Percentiles rank a stretch among this genome's conserved stretches.
Evolutionary conservation across 2,329 filamentous ascomycete species (phyloP).

Genomic region (Karstenula rhodostoma): DNA sequence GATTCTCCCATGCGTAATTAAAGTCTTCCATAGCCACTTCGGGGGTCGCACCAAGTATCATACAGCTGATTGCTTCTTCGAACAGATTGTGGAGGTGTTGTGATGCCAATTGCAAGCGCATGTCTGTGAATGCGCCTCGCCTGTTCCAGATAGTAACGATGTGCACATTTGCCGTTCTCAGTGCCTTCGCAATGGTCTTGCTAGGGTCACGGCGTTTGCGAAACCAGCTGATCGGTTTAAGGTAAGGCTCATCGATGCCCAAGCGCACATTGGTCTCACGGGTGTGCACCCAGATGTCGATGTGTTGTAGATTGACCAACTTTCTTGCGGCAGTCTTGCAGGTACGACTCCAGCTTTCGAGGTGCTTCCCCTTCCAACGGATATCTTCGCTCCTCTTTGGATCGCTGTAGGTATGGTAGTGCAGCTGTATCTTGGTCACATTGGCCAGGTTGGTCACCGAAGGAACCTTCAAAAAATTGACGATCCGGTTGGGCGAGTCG

Average conservation of each 20-base stretch:
- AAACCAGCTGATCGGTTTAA: slow-evolving; percentile 41
- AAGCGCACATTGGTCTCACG: slow-evolving; percentile 30
- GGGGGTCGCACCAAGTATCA: slow-evolving; percentile 36
- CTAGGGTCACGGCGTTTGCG: slow-evolving; percentile 18
- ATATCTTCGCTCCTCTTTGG: slow-evolving; percentile 21
- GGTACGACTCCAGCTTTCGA: slow-evolving; percentile 29
- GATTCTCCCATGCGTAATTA: slow-evolving; percentile 31
- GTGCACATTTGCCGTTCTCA: slow-evolving; percentile 27
- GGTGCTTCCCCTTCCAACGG: slow-evolving; percentile 38
- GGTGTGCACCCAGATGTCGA: slow-evolving; percentile 33
- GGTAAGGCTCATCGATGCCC: slow-evolving; percentile 29
- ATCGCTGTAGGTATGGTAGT: slow-evolving; percentile 40
- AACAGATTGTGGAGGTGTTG: slow-evolving; percentile 38
- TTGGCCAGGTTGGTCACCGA: slow-evolving; percentile 25
- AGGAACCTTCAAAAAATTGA: slow-evolving; percentile 34
- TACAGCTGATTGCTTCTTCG: slow-evolving; percentile 33
- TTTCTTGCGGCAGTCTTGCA: slow-evolving; percentile 31
- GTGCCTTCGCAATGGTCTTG: background rate
- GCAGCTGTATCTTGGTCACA: slow-evolving; percentile 40
- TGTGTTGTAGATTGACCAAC: slow-evolving; percentile 28
- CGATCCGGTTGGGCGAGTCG: slow-evolving; percentile 34
- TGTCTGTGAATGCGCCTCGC: slow-evolving; percentile 10
- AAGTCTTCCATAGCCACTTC: slow-evolving; percentile 39
- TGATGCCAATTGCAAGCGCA: slow-evolving; percentile 26
- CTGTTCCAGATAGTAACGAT: slow-evolving; percentile 22